Percentiles rank a stretch among this genome's conserved stretches.
Evolutionary conservation across 2,329 filamentous ascomycete genomes (phyloP).

Genomic region (Fusarium bulbicola): DNA sequence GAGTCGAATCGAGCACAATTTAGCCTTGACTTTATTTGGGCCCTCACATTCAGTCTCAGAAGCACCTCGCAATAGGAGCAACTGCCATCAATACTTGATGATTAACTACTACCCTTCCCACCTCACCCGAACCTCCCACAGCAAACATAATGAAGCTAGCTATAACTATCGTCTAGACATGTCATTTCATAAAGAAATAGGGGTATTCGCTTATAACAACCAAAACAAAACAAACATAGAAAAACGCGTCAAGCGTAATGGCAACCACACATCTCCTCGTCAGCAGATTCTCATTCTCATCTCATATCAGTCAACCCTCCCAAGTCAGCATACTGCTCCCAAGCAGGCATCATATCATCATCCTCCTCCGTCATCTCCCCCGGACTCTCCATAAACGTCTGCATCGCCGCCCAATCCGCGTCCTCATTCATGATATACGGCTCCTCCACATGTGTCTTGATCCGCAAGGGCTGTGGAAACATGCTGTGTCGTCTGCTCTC

Average conservation of each 20-base stretch:
- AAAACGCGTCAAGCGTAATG: conserved; percentile 21
- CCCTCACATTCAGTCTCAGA: background rate
- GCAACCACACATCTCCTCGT: background rate
- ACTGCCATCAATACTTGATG: background rate
- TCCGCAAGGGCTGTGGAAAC: conserved; percentile 36
- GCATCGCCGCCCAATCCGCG: conserved; percentile 51
- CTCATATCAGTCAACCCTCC: conserved; percentile 55
- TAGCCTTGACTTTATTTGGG: background rate
- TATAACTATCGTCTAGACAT: conserved; percentile 24
- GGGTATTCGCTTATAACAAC: conserved; percentile 39
- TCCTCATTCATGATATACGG: conserved; percentile 43
- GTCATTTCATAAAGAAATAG: conserved; percentile 30
- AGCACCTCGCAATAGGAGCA: background rate
- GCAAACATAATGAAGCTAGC: conserved; percentile 25
- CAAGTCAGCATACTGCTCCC: conserved; percentile 58
- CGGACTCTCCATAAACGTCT: conserved; percentile 47
- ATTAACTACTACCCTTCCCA: background rate
- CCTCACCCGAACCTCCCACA: background rate
- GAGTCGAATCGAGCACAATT: background rate
- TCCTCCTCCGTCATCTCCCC: conserved; percentile 24
- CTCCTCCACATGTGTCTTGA: conserved; percentile 38
- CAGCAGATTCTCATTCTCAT: conserved; percentile 36
- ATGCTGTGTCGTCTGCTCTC: conserved; percentile 41
- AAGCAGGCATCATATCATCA: conserved; percentile 47
- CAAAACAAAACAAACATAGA: background rate